Evolutionary conservation across 192 early-diverging fungal species (phyloP).

Genomic region (Backusella mclennaniae): DNA sequence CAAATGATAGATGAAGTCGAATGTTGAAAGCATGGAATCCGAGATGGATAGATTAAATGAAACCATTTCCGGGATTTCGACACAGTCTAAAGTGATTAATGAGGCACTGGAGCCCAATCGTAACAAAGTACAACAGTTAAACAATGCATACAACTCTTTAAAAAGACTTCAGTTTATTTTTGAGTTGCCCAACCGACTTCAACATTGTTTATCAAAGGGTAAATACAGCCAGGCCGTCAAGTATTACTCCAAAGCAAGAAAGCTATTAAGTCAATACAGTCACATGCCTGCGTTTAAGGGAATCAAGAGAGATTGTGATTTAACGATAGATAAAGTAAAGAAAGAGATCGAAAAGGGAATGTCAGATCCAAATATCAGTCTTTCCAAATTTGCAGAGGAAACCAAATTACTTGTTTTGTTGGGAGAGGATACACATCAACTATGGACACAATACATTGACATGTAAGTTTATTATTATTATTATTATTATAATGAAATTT

Average conservation of each 20-base stretch:
- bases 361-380: conserved; percentile 32
- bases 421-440: conserved; percentile 38
- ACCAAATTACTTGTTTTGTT: conserved; percentile 45
- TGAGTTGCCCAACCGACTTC: conserved; percentile 78
- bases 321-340: conserved; percentile 74
- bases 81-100: conserved; percentile 51
- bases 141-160: conserved; percentile 67
- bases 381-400: conserved; percentile 50
- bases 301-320: conserved; percentile 78
- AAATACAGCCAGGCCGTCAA: conserved; percentile 75
- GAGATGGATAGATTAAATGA: conserved; percentile 75
- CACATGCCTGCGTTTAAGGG: conserved; percentile 73
- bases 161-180: conserved; percentile 86
- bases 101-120: conserved; percentile 60
- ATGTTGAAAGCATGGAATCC: conserved; percentile 83
- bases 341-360: conserved; percentile 57
- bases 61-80: conserved; percentile 66
- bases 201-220: conserved; percentile 52
- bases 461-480: conserved; percentile 35
- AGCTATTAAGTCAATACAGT: conserved; percentile 76
- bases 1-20: conserved; percentile 67
- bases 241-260: conserved; percentile 67
- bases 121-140: conserved; percentile 73
- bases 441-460: conserved; percentile 45
- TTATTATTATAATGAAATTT: neutral